Base-by-base conservation (phyloP, 495 filamentous ascomycete species). In the Penicillium longicatenatum region DNA sequence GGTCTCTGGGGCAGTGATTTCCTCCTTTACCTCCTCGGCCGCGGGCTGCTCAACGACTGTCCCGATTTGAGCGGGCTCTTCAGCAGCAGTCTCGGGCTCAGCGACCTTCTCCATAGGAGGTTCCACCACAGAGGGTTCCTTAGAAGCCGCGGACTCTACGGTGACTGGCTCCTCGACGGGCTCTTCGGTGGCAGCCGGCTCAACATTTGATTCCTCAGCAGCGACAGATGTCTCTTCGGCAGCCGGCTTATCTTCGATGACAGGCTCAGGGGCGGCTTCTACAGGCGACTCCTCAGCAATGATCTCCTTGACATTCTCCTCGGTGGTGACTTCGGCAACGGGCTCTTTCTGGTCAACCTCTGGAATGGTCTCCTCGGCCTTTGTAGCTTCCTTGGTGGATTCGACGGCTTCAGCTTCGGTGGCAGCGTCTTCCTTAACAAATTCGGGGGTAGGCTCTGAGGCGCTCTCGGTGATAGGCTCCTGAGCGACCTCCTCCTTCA, bases 281-380 rank as follows among this genome's bases (percentile, higher is more conserved):
- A 64, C 60, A 44, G 51, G 35, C 8, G 65, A 54, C 37, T 65
- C 55, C 44, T 64, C 62, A 46, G 46, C 45, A n/a, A n/a, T n/a
- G n/a, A n/a, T n/a, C n/a, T n/a, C n/a, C n/a, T n/a, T n/a, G n/a
- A n/a, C n/a, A n/a, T n/a, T n/a, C n/a, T n/a, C n/a, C n/a, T 57
- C 56, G 14, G 39, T 12, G 11, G 29, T 21, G 17, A 30, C 19
- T 19, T 46, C 57, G 19, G 24, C 22, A 17, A 20, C 30, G 22
- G 52, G 52, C 31, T 59, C 59, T 30, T 63, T 55, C 30, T 35
- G 39, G 33, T 37, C n/a, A 7, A 49, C 44, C n/a, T 56, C 54
- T 21, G 45, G 29, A 6, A 12, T n/a, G 1, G 33, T 22, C 12
- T 37, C 30, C 9, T 49, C 44, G 10, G 9, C 17, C 30, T 55